Evolutionary conservation across 1,139 yeast genomes (phyloP).

Genomic region (Blastobotrys indianensis): DNA sequence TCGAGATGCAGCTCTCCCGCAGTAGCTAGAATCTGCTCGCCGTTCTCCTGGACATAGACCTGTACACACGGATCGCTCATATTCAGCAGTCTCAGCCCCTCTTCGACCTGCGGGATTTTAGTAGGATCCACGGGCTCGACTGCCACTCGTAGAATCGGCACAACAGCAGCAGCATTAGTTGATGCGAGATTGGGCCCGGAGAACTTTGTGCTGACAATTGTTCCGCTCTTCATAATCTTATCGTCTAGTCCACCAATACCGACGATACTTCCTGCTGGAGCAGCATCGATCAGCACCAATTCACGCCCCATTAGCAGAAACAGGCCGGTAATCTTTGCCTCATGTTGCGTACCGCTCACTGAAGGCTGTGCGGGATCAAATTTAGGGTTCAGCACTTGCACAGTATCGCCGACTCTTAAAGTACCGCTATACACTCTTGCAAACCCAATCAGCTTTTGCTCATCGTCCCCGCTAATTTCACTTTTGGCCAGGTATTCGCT

Average conservation of each 20-base stretch:
- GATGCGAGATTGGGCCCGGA: constrained; percentile 69
- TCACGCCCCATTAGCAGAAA: constrained; percentile 92
- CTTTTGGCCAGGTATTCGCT: constrained; percentile 4
- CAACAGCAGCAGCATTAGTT: constrained; percentile 49
- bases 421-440: constrained; percentile 88
- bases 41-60: constrained; percentile 77
- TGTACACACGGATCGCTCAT: constrained; percentile 93
- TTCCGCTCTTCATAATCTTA: constrained; percentile 78
- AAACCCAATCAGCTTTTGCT: constrained; percentile 64
- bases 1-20: constrained; percentile 96
- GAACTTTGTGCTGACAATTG: constrained; percentile 48
- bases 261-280: constrained; percentile 93
- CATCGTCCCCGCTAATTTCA: constrained; percentile 13
- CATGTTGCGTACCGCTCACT: constrained; percentile 43
- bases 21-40: constrained; percentile 85
- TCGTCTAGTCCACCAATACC: constrained; percentile 92
- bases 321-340: constrained; percentile 55
- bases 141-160: constrained; percentile 92
- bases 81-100: constrained; percentile 71
- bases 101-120: constrained; percentile 66
- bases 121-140: constrained; percentile 87
- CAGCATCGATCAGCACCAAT: constrained; percentile 64
- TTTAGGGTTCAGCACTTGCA: constrained; percentile 79
- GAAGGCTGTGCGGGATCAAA: constrained; percentile 64
- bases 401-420: constrained; percentile 62